Conservation (phyloP, 2,329 filamentous ascomycete species). For the Ophiostoma triangulosporum region DNA sequence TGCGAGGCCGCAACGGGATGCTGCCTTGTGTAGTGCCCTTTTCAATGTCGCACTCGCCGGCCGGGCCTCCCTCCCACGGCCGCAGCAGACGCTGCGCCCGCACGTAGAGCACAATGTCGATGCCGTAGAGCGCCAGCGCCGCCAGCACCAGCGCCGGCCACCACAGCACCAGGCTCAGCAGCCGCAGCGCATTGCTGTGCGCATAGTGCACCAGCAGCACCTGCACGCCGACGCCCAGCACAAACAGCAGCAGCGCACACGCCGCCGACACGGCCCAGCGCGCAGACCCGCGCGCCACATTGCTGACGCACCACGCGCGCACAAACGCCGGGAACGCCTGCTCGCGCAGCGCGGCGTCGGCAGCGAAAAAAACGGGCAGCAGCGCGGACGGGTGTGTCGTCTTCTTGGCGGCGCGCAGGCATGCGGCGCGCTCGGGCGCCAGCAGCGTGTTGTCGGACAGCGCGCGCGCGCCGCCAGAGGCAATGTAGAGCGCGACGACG, state of each 20-base stretch:
- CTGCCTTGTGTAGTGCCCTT: neutral
- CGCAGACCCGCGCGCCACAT: conserved; percentile 15
- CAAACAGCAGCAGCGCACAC: conserved; percentile 16
- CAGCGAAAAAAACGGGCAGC: conserved; percentile 24
- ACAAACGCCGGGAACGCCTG: conserved; percentile 27
- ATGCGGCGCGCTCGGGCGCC: conserved; percentile 23
- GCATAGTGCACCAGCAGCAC: conserved; percentile 9
- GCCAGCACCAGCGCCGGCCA: conserved; percentile 23
- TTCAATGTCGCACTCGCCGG: conserved; percentile 5
- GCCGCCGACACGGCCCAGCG: neutral
- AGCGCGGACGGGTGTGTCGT: conserved; percentile 33
- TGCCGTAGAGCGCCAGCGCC: conserved; percentile 23
- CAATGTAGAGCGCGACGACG: conserved; percentile 27
- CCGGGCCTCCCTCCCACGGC: conserved; percentile 31
- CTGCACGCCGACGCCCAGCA: conserved; percentile 19
- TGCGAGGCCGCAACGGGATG: too few relatives aligned
- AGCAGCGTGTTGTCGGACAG: conserved; percentile 21
- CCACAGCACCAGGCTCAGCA: conserved; percentile 21
- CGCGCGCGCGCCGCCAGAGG: conserved; percentile 19
- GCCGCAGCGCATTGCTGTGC: conserved; percentile 13
- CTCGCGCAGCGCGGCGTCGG: conserved; percentile 24
- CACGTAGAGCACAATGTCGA: conserved; percentile 24
- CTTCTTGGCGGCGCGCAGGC: conserved; percentile 26
- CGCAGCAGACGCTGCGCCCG: conserved; percentile 21
- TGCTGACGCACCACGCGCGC: conserved; percentile 24